Base-by-base conservation (phyloP, 2,329 filamentous ascomycete genomes). In the Exophiala alcalophila region DNA sequence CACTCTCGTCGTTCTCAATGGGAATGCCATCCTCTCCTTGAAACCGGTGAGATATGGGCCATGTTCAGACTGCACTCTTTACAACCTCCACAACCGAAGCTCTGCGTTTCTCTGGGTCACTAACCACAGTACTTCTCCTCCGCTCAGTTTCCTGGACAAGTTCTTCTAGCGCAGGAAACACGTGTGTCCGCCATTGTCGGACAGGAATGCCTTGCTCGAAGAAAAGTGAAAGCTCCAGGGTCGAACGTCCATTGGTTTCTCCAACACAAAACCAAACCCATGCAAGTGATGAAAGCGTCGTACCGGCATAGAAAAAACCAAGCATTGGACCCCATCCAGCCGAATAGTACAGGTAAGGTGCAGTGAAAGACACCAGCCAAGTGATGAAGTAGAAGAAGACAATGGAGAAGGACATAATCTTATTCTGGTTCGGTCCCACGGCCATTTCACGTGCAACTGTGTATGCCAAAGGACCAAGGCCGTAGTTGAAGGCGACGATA, bases 361-460 rank as follows among this genome's bases (percentile, higher is more conserved):
- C 44, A 9, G 61, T 63, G 48, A 65, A 65, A 6, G 53, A 51
- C 23, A 61, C 56, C 23, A 57, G 48, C 61, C 62, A 64, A 30
- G 58, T 40, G 5, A 54, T 55, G 12, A 61, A 18, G 26, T 48
- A 73, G 58, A 73, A 72, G 5, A 57, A 63, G 3, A 58, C 67
- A 0, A 74, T 65, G 0, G 69, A 61, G 4, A 64, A 60, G 4
- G 66, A 59, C 8, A 60, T 65, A 46, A 70, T 71, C 54, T 71
- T 71, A 54, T 70, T 71, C 34, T 66, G 59, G 57, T 74, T 73
- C 6, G 62, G 65, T 4, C 70, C 71, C 16, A 71, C 68, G 0
- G 70, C 65, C 64, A 71, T 68, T 49, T 74, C 70, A 3, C 63
- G 66, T 19, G 66, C 66, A 21, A 70, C 64, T 0, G 67, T 65